Evolutionary conservation across 2,329 filamentous ascomycete species (phyloP), one percentile per base, ranked within the genome.

Genomic region (Arthrobotrys entomopaga): DNA sequence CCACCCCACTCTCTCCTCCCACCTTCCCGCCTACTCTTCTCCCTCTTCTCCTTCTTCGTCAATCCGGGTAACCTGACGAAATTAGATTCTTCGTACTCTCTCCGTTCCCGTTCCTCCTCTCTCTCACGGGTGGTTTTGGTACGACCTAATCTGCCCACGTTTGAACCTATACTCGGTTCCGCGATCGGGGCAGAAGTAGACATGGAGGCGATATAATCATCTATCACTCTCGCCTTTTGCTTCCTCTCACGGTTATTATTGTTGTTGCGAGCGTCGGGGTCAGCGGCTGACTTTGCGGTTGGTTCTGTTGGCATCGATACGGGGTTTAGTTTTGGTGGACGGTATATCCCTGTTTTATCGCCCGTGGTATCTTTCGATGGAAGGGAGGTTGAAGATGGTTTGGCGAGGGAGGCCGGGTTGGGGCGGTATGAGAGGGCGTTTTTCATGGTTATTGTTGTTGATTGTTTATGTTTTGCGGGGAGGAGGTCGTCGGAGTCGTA

Each of bases 71-170:
- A 84, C 78, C 95, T 91, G 15, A 92, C 88, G 79, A 97, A 94
- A 83, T 99, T 96, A 78, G 85, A 87, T 83, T 99, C 95, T 84
- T 99, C 95, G 83, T 97, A 99, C 54, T 91, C 87, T 71, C 87
- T 87, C 65, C 91, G 86, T 83, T 97, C 93, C 0, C 87, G 87
- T 81, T 98, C 93, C 46, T 88, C 87, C 76, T 88, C 88, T 65
- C 91, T 87, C 80, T 97, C 90, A 38, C 88, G 85, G 13, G 89
- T 87, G 3, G 91, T 74, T 46, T 66, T 58, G 1, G 70, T 91
- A 85, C 93, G 95, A 79, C 88, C 88, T 80, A 88, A 88, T 10
- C 65, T 42, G 13, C 49, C 56, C 15, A 69, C 65, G 48, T 76
- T 76, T 66, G 91, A 95, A 73, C 95, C 96, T 78, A 99, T 96